Conservation (phyloP, 2,329 filamentous ascomycete genomes). For the Aspergillus amoenus region DNA sequence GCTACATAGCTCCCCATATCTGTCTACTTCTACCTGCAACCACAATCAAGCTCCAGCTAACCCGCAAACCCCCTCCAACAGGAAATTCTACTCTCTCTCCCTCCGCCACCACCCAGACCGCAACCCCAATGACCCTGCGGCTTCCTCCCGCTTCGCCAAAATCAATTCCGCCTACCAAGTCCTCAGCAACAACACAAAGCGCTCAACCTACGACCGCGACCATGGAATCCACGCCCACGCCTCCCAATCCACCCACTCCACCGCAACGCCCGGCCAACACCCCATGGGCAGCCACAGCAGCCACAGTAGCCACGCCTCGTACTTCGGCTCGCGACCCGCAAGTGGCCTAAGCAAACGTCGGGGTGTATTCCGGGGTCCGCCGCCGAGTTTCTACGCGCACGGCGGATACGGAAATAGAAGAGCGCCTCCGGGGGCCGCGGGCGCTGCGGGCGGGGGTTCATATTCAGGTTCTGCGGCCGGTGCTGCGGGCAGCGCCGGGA, state of each 20-base stretch:
- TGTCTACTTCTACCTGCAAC: no score
- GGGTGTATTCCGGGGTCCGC: slow-evolving; percentile 76
- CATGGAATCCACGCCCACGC: slow-evolving; percentile 32
- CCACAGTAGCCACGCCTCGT: slow-evolving; percentile 44
- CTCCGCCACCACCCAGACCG: slow-evolving; percentile 91
- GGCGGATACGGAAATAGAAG: slow-evolving; percentile 65
- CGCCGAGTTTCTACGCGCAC: slow-evolving; percentile 81
- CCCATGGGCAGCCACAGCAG: slow-evolving; percentile 57
- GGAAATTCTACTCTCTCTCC: slow-evolving; percentile 83
- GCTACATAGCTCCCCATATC: neutral
- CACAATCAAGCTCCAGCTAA: neutral
- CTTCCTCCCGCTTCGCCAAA: slow-evolving; percentile 73
- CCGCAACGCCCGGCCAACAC: slow-evolving; percentile 31
- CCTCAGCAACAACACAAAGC: slow-evolving; percentile 71
- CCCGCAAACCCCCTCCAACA: slow-evolving; percentile 14
- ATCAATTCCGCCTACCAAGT: slow-evolving; percentile 81
- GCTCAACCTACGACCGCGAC: slow-evolving; percentile 74
- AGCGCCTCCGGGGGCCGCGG: slow-evolving; percentile 4
- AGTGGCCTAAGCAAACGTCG: slow-evolving; percentile 77
- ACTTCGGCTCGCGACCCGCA: slow-evolving; percentile 65
- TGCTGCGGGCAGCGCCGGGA: slow-evolving; percentile 1
- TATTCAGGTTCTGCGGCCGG: slow-evolving; percentile 2
- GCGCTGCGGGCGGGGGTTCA: neutral
- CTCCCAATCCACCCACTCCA: slow-evolving; percentile 27
- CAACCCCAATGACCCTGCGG: slow-evolving; percentile 72